phyloP scores from a whole-genome alignment of 2,329 filamentous ascomycete genomes.

The Clonostachys rhizophaga region DNA sequence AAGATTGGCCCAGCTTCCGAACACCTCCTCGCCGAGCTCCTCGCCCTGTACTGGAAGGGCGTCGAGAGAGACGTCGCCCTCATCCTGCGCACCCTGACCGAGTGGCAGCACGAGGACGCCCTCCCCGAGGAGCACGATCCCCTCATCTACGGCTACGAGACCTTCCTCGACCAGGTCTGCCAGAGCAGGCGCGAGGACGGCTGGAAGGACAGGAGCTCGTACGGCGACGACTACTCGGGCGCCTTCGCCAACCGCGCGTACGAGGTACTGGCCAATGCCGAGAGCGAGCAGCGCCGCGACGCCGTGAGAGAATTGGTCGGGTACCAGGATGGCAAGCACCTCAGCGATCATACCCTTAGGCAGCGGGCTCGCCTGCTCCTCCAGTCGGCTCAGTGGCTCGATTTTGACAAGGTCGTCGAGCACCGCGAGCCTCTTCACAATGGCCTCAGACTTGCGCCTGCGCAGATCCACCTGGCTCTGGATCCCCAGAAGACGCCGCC shows the following conservation, averaged over 20 bases:
- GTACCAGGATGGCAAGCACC: background rate
- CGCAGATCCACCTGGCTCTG: too few relatives aligned
- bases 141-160: conserved; percentile 28
- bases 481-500: too few relatives aligned
- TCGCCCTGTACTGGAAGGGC: conserved; percentile 28
- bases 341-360: background rate
- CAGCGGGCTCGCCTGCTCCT: conserved; percentile 20
- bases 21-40: conserved; percentile 14
- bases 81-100: conserved; percentile 22
- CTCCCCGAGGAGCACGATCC: conserved; percentile 6
- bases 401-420: conserved; percentile 28
- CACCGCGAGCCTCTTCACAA: too few relatives aligned
- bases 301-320: too few relatives aligned
- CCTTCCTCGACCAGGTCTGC: conserved; percentile 28
- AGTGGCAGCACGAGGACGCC: conserved; percentile 15
- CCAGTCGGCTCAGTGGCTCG: conserved; percentile 23
- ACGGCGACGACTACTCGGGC: background rate
- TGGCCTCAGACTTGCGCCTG: too few relatives aligned
- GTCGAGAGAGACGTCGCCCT: conserved; percentile 23
- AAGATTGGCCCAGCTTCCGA: too few relatives aligned
- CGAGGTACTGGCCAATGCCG: background rate
- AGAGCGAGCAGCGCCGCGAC: too few relatives aligned
- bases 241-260: background rate
- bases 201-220: too few relatives aligned
- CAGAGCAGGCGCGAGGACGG: conserved; percentile 5